Evolutionary conservation across 78 protist species (phyloP).

Genomic region (Thecamonas trahens): DNA sequence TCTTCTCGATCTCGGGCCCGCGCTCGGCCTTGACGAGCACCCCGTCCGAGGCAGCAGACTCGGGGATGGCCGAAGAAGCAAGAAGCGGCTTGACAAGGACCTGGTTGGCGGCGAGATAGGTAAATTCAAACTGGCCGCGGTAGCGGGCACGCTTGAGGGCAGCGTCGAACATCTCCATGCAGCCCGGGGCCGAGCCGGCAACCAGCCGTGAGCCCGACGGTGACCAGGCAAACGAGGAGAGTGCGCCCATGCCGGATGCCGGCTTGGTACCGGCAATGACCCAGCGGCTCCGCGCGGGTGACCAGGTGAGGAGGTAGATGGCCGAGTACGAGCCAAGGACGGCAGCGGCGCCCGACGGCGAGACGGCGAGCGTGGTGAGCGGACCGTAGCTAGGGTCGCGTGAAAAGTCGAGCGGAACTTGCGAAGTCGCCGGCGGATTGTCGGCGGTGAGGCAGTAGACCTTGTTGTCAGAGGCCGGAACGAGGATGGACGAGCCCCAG

Average conservation of each 20-base stretch:
- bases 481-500: slow-evolving; percentile 58
- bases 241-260: slow-evolving; percentile 44
- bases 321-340: slow-evolving; percentile 56
- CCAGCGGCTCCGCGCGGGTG: too few relatives aligned
- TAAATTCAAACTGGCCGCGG: slow-evolving; percentile 68
- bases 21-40: slow-evolving; percentile 57
- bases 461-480: slow-evolving; percentile 57
- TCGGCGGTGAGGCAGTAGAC: slow-evolving; percentile 40
- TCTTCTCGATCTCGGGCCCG: slow-evolving; percentile 56
- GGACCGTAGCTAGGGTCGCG: slow-evolving; percentile 14
- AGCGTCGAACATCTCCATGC: slow-evolving; percentile 67
- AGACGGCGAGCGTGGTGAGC: slow-evolving; percentile 25
- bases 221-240: slow-evolving; percentile 37
- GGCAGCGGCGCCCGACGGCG: slow-evolving; percentile 58
- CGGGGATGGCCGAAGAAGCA: too few relatives aligned
- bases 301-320: too few relatives aligned
- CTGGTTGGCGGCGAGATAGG: slow-evolving; percentile 49
- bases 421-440: slow-evolving; percentile 19
- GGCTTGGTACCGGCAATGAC: too few relatives aligned
- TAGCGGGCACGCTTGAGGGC: slow-evolving; percentile 49
- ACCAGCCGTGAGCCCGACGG: too few relatives aligned
- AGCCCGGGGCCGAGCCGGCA: too few relatives aligned
- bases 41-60: too few relatives aligned
- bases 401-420: slow-evolving; percentile 47
- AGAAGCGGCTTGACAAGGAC: slow-evolving; percentile 48